Evolutionary conservation across 345 rosid genomes (phyloP), one percentile per base, ranked within the genome.

Genomic region (Citrus reticulata): DNA sequence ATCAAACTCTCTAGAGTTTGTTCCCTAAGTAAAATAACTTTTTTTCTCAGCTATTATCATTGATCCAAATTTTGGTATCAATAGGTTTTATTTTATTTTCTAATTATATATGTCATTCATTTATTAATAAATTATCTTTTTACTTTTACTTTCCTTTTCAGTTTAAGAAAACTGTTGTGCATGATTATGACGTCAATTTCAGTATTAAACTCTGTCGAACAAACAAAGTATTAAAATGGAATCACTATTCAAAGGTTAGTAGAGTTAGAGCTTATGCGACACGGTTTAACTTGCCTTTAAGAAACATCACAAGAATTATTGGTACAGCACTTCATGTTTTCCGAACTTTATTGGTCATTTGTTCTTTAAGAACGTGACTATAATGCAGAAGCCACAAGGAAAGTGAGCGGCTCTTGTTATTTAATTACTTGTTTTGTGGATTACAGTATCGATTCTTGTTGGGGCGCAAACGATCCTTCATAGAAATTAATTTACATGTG

Each of bases 1-100:
- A 9, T 0, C 1, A 40, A 0, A 0, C 0, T 9, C 13, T 40
- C 49, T 40, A 40, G 1, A 40, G 0, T 1, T 40, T 0, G 2
- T 9, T 40, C 42, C 11, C 11, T 0, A 9, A 9, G 0, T 39
- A 9, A 42, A 42, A 42, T 42, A 42, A 42, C 6, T 32, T 39
- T 39, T 6, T 39, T 39, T 39, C 10, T 39, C 11, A 9, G 0
- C 42, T 8, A 10, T 39, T 9, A 39, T 39, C 11, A 9, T 39
- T 9, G 3, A 2, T 39, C 2, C 8, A 39, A 39, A 39, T 9
- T 39, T 40, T 40, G 3, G 13, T 40, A 9, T 40, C 13, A 40
- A 40, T 2, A 9, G 0, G 0, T 40, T 40, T 40, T 40, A 40
- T 40, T 34, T 40, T 40, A 40, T 40, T 40, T 40, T 40, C 4